Conservation (phyloP, 345 rosid genomes). For the Pistacia vera region DNA sequence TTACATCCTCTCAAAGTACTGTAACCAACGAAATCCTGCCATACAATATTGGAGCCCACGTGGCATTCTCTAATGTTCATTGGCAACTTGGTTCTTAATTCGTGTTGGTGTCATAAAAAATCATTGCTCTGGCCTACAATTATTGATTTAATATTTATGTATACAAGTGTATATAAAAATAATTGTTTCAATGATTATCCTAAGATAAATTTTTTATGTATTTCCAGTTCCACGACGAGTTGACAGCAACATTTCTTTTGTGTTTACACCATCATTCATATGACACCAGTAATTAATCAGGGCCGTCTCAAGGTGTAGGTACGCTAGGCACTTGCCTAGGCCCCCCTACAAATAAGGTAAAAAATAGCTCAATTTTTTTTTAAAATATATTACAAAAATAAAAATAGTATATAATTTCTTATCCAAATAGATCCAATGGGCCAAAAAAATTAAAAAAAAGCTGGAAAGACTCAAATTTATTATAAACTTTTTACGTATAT, state of each 20-base stretch:
- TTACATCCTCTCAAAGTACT: background rate
- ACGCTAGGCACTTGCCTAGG: too few relatives aligned
- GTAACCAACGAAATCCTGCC: slow-evolving; percentile 14
- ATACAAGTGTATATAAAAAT: background rate
- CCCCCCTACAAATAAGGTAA: too few relatives aligned
- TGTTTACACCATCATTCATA: too few relatives aligned
- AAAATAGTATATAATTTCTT: too few relatives aligned
- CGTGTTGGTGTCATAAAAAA: slow-evolving; percentile 18
- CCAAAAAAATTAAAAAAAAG: too few relatives aligned
- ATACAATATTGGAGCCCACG: background rate
- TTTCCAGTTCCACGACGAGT: background rate
- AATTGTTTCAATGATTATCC: slow-evolving; percentile 19
- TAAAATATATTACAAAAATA: too few relatives aligned
- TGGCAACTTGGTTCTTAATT: slow-evolving; percentile 18
- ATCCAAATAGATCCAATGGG: too few relatives aligned
- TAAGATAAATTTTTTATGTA: background rate
- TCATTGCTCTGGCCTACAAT: slow-evolving; percentile 23
- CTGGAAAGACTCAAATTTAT: too few relatives aligned
- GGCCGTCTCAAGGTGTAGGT: too few relatives aligned
- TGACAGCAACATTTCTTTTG: background rate
- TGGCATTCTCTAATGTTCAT: slow-evolving; percentile 5
- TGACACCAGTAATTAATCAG: too few relatives aligned
- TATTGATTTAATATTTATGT: background rate
- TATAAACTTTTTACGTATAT: too few relatives aligned
- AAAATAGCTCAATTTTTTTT: too few relatives aligned